Percentiles rank a stretch among this genome's conserved stretches.
Evolutionary conservation across 2,329 filamentous ascomycete genomes (phyloP).

Genomic region (Lasiodiplodia sp.): DNA sequence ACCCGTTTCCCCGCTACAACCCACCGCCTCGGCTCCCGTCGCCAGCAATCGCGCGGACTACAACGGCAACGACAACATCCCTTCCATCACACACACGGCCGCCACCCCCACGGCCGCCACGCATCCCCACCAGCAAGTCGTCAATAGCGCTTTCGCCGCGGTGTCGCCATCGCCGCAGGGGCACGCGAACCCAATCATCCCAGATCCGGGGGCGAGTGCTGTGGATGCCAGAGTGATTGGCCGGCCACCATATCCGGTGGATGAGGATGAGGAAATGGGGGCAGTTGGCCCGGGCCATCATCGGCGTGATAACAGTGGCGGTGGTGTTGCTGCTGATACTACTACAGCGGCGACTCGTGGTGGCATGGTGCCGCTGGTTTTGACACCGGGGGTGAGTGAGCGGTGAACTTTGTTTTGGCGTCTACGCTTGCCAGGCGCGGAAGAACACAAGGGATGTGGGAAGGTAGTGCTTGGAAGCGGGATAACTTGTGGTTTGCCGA

Average conservation of each 20-base stretch:
- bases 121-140: background rate
- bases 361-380: background rate
- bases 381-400: background rate
- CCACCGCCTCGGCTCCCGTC: background rate
- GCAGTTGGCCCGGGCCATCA: background rate
- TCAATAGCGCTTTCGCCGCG: background rate
- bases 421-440: background rate
- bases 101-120: constrained; percentile 1
- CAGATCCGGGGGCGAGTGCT: background rate
- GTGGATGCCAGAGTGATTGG: background rate
- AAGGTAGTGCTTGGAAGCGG: background rate
- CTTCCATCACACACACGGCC: constrained; percentile 12
- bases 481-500: background rate
- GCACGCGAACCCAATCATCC: constrained; percentile 15
- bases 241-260: constrained; percentile 6
- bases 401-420: background rate
- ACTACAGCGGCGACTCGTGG: background rate
- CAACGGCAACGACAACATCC: constrained; percentile 2
- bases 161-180: background rate
- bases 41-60: background rate
- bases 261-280: constrained; percentile 15
- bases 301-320: background rate
- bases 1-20: constrained; percentile 1
- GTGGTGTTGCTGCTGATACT: background rate
- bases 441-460: background rate